Base-by-base conservation (phyloP, 495 filamentous ascomycete species). In the Gamarada debralockiae region DNA sequence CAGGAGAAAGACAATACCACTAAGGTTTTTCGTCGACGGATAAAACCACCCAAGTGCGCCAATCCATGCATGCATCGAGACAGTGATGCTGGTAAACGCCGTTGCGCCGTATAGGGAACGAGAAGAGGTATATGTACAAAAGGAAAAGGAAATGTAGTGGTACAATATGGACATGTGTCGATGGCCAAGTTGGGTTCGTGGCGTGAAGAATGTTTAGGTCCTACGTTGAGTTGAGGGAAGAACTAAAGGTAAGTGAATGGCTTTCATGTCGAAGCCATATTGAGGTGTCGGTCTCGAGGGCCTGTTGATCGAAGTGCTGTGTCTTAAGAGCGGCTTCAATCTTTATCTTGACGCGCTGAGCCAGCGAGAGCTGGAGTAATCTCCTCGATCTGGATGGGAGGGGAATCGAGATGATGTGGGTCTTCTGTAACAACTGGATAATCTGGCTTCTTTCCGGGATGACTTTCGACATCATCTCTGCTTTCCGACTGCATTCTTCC, bases 321-420 rank as follows among this genome's bases (percentile, higher is more conserved):
- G 4, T 13, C 21, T 50, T 22, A 20, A 40, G 47, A 18, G 6
- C 17, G 47, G 49, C 17, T 50, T 40, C 29, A 22, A 23, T 39
- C 14, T 20, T 15, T 20, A 15, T 6, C 4, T 14, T n/a, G 14
- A 39, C 37, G 4, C 4, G 37, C 4, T 39, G 23, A 12, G 23
- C 31, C 10, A 7, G 51, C 24, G n/a, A 48, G 33, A 21, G 34
- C 55, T n/a, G 60, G 53, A 34, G 50, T 22, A 25, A 60, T 25
- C 8, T 56, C 55, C 23, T 43, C 23, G 33, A 77, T 72, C 63
- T 87, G 84, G 55, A 80, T 85, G 0, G 83, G 82, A 12, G 83
- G 80, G 1, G 59, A 66, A 29, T 68, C 64, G 14, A 74, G 70
- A n/a, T 64, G 53, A 1, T 63, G 55, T 9, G 71, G 52, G 56